Evolutionary conservation across 208 protist species (phyloP).

Genomic region (Willaertia magna): DNA sequence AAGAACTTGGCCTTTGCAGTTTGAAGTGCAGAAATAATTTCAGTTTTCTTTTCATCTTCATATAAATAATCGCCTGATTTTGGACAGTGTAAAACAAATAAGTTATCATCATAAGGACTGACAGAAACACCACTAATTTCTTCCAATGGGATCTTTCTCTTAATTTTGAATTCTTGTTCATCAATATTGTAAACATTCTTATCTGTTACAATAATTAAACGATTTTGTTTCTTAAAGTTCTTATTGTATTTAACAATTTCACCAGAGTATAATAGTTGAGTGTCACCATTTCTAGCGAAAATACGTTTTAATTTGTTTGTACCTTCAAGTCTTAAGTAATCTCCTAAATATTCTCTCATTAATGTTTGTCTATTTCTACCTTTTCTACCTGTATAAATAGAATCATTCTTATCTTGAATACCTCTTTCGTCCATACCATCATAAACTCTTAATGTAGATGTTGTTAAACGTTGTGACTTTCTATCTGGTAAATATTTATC

Average conservation of each 20-base stretch:
- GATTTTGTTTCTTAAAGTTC: neutral
- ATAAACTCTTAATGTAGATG: neutral
- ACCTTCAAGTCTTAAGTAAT: neutral
- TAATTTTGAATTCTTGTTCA: neutral
- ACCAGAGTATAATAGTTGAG: neutral
- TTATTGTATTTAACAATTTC: neutral
- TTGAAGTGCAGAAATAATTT: neutral
- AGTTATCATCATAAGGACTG: neutral
- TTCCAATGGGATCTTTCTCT: neutral
- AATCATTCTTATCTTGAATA: neutral
- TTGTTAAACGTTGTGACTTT: neutral
- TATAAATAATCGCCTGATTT: neutral
- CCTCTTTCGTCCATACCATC: neutral
- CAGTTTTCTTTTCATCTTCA: slow-evolving; percentile 1
- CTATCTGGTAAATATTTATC: neutral
- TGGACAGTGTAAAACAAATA: neutral
- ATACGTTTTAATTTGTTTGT: neutral
- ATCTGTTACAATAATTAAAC: neutral
- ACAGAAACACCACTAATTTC: neutral
- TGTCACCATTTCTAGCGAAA: neutral
- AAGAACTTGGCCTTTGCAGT: neutral
- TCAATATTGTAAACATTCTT: neutral
- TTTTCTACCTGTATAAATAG: neutral
- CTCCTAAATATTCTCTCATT: neutral
- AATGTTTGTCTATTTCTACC: neutral